These are phyloP conservation scores for Phytopythium helicoides DNA, from an alignment of 352 stramenopile species.

Conservation along the genomic window DNA sequence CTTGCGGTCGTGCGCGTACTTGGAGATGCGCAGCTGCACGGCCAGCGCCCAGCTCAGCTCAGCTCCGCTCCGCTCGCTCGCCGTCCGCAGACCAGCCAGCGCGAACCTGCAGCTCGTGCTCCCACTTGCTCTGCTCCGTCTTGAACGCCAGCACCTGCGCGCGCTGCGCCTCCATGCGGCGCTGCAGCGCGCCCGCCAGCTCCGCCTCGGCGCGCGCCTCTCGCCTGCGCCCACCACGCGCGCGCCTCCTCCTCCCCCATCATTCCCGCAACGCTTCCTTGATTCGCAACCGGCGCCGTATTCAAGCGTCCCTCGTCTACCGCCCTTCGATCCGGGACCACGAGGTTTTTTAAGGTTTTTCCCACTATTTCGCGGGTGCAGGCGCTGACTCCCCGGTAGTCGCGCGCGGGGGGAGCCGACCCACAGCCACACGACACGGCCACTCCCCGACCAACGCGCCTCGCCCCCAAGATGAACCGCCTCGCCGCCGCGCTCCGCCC, in stretches of 20 bases:
- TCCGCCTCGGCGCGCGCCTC: constrained; percentile 55
- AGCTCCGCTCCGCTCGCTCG: background rate
- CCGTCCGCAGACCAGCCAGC: background rate
- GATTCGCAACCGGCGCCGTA: background rate
- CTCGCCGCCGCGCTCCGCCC: constrained; percentile 69
- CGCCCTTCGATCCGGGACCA: background rate
- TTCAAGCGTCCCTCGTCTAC: background rate
- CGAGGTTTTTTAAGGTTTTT: constrained; percentile 10
- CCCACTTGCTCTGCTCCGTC: constrained; percentile 80
- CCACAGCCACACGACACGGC: background rate
- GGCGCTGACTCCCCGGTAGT: background rate
- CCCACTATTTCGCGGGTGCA: background rate
- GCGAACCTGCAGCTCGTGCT: constrained; percentile 64
- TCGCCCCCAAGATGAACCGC: constrained; percentile 61
- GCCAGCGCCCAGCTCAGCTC: background rate
- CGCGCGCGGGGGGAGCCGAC: no score
- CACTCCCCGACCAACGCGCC: background rate
- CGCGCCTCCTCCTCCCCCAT: constrained; percentile 35
- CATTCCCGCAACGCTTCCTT: background rate
- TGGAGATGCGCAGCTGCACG: constrained; percentile 58
- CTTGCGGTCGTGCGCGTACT: constrained; percentile 79
- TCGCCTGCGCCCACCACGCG: constrained; percentile 56
- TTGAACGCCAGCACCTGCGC: constrained; percentile 77
- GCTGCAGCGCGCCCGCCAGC: constrained; percentile 45
- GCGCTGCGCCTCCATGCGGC: constrained; percentile 68